phyloP scores from a whole-genome alignment of 2,329 filamentous ascomycete genomes.

The Ceratocystis eucalypticola region DNA sequence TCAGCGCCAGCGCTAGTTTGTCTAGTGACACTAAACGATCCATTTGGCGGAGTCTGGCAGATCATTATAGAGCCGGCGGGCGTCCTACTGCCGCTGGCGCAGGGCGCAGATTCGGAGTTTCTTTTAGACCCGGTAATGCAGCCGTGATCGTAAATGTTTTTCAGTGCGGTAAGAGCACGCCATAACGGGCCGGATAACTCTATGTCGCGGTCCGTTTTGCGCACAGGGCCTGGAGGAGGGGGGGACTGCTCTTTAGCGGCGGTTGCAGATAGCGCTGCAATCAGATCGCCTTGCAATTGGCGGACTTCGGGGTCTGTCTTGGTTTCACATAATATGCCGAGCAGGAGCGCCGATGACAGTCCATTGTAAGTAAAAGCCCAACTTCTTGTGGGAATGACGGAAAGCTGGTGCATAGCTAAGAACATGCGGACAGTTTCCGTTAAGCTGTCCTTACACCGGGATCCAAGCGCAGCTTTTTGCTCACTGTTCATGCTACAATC shows the following conservation, averaged over 20 bases:
- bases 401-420: constrained; percentile 53
- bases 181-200: constrained; percentile 49
- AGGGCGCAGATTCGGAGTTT: constrained; percentile 35
- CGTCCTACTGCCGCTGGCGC: constrained; percentile 35
- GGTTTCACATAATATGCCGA: constrained; percentile 50
- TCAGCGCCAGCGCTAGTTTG: constrained; percentile 29
- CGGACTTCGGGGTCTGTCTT: constrained; percentile 50
- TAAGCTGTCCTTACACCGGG: constrained; percentile 48
- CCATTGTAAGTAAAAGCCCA: constrained; percentile 58
- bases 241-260: constrained; percentile 48
- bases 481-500: constrained; percentile 37
- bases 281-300: constrained; percentile 50
- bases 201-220: constrained; percentile 45
- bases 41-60: constrained; percentile 21
- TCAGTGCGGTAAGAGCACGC: constrained; percentile 45
- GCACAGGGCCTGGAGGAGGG: constrained; percentile 36
- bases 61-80: constrained; percentile 26
- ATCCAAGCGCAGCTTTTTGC: constrained; percentile 42
- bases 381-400: constrained; percentile 50
- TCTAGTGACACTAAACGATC: constrained; percentile 12
- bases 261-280: constrained; percentile 48
- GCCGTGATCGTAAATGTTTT: constrained; percentile 54
- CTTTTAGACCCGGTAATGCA: constrained; percentile 41
- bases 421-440: constrained; percentile 56
- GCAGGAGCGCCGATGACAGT: constrained; percentile 49